phyloP scores from a whole-genome alignment of 1,139 yeast species.

The Geotrichum cucujoidarum region DNA sequence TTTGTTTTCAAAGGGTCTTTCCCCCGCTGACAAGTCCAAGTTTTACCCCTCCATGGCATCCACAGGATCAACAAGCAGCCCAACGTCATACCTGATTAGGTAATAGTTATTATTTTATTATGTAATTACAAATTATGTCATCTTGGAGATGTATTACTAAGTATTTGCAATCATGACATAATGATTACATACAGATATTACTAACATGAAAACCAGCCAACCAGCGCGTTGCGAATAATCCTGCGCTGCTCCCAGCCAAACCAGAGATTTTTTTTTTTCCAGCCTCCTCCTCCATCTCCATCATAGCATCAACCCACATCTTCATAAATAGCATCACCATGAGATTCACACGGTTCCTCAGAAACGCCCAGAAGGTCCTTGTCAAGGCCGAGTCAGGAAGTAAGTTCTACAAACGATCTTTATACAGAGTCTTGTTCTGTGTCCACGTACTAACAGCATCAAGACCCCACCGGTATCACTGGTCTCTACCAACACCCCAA shows the following conservation, averaged over 20 bases:
- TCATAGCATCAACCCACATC: background rate
- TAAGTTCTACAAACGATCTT: constrained; percentile 18
- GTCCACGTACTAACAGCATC: background rate
- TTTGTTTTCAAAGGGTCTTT: too few relatives aligned
- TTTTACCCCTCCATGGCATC: too few relatives aligned
- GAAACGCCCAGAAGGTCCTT: constrained; percentile 51
- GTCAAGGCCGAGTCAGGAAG: constrained; percentile 61
- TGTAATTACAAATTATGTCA: too few relatives aligned
- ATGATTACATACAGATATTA: too few relatives aligned
- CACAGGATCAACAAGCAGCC: too few relatives aligned
- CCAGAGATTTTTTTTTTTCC: background rate
- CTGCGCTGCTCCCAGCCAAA: background rate
- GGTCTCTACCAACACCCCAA: constrained; percentile 77
- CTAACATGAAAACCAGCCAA: constrained; percentile 6
- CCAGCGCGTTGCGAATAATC: constrained; percentile 10
- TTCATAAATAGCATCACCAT: constrained; percentile 27
- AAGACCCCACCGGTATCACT: constrained; percentile 65
- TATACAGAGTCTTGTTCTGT: background rate
- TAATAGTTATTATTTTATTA: too few relatives aligned
- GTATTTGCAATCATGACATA: too few relatives aligned
- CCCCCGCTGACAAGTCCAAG: too few relatives aligned
- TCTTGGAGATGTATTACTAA: too few relatives aligned
- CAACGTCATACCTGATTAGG: too few relatives aligned
- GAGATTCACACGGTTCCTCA: constrained; percentile 41
- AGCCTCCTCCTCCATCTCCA: background rate